Conservation (phyloP, 2,329 filamentous ascomycete species). For the Curvularia eragrostidis region DNA sequence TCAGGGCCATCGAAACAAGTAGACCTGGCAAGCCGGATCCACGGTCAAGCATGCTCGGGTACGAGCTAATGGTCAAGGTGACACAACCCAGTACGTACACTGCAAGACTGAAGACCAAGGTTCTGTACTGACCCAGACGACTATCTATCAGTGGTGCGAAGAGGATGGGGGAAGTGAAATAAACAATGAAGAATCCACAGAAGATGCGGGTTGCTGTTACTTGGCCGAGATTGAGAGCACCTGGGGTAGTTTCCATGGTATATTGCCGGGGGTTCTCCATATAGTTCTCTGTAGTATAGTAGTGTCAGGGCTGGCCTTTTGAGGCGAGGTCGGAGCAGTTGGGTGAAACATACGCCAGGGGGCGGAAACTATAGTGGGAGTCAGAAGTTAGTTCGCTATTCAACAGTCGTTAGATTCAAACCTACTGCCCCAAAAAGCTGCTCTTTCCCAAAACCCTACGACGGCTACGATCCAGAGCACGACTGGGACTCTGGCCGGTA, state of each 20-base stretch:
- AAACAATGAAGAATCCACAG: conserved; percentile 63
- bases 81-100: conserved; percentile 38
- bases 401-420: neutral
- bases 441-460: conserved; percentile 38
- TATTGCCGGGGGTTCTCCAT: conserved; percentile 46
- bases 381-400: conserved; percentile 6
- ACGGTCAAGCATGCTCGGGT: conserved; percentile 23
- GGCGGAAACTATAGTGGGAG: conserved; percentile 23
- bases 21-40: conserved; percentile 39
- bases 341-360: conserved; percentile 41
- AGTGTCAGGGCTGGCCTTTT: conserved; percentile 8
- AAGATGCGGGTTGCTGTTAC: conserved; percentile 59
- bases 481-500: conserved; percentile 33
- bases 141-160: conserved; percentile 50
- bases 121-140: conserved; percentile 50
- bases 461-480: conserved; percentile 36
- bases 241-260: conserved; percentile 43
- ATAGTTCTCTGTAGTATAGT: conserved; percentile 50
- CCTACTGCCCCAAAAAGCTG: conserved; percentile 37
- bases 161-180: conserved; percentile 49
- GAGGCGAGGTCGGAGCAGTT: neutral
- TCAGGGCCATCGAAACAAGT: conserved; percentile 42
- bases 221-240: conserved; percentile 44
- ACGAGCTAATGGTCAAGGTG: conserved; percentile 32
- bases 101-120: conserved; percentile 42